phyloP scores from a whole-genome alignment of 2,329 filamentous ascomycete genomes.

The Fusarium nygamai region DNA sequence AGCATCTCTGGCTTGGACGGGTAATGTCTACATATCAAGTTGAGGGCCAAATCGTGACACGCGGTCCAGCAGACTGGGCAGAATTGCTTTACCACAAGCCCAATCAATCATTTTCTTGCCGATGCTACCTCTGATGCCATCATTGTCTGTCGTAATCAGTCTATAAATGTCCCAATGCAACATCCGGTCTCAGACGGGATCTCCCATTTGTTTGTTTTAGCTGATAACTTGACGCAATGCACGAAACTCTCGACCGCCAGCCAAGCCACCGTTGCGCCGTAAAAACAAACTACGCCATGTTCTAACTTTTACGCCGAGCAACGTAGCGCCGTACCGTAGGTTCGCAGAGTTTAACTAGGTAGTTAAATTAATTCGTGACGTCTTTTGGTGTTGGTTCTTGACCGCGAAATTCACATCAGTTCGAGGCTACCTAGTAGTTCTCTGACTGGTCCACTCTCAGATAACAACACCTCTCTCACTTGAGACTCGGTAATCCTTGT shows the following conservation, averaged over 20 bases:
- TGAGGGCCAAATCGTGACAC: slow-evolving; percentile 10
- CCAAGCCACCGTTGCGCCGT: slow-evolving; percentile 17
- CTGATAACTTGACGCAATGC: not conserved
- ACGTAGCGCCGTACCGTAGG: not conserved
- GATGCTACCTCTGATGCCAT: not conserved
- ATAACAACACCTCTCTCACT: not conserved
- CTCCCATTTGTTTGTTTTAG: slow-evolving; percentile 9
- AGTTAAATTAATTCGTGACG: slow-evolving; percentile 12
- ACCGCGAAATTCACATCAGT: slow-evolving; percentile 18
- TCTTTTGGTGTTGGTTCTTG: slow-evolving; percentile 19
- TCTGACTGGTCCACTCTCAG: not conserved
- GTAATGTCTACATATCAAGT: not conserved
- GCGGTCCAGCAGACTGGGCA: not conserved
- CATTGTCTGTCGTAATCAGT: slow-evolving; percentile 7
- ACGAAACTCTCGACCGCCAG: slow-evolving; percentile 28
- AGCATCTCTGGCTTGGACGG: slow-evolving; percentile 4
- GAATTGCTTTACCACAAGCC: not conserved
- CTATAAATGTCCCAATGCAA: slow-evolving; percentile 6
- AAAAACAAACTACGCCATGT: not conserved
- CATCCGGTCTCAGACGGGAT: not conserved
- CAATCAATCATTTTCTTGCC: not conserved
- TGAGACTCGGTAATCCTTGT: not conserved
- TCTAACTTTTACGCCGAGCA: not conserved
- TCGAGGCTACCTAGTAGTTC: not conserved
- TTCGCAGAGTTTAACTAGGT: not conserved